Evolutionary conservation across 2,329 filamentous ascomycete genomes (phyloP).

Genomic region (Aspergillus phoenicis): DNA sequence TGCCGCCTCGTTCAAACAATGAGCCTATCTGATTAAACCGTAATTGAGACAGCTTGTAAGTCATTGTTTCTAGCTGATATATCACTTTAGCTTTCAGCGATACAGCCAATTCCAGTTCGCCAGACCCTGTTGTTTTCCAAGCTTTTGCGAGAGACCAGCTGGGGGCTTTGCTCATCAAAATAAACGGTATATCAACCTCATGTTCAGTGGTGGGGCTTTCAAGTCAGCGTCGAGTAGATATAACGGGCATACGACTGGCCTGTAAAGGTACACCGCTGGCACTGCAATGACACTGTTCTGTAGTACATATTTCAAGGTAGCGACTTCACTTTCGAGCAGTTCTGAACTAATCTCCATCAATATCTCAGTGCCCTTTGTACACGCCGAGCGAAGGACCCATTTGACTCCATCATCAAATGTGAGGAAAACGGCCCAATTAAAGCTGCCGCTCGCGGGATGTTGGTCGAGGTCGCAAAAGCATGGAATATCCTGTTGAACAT

Average conservation of each 20-base stretch:
- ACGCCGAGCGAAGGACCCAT: background rate
- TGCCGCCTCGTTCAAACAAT: conserved; percentile 7
- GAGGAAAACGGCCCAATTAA: background rate
- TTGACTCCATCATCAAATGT: background rate
- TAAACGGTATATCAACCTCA: background rate
- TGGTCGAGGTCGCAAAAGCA: background rate
- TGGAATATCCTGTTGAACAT: background rate
- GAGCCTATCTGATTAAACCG: background rate
- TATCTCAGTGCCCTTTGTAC: background rate
- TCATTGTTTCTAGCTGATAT: background rate
- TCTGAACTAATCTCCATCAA: background rate
- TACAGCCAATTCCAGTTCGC: background rate
- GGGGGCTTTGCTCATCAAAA: background rate
- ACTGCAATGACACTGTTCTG: too few relatives aligned
- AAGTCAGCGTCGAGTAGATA: background rate
- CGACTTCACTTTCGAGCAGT: background rate
- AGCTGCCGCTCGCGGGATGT: background rate
- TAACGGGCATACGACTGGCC: background rate
- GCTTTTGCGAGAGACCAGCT: background rate
- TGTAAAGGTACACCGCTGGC: background rate
- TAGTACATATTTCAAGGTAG: background rate
- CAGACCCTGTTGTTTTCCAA: background rate
- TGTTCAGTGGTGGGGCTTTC: background rate
- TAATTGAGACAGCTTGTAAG: background rate
- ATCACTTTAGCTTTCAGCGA: background rate